These are phyloP conservation scores for Penicillium maclennaniae DNA, from an alignment of 495 filamentous ascomycete species.

Conservation along the genomic window DNA sequence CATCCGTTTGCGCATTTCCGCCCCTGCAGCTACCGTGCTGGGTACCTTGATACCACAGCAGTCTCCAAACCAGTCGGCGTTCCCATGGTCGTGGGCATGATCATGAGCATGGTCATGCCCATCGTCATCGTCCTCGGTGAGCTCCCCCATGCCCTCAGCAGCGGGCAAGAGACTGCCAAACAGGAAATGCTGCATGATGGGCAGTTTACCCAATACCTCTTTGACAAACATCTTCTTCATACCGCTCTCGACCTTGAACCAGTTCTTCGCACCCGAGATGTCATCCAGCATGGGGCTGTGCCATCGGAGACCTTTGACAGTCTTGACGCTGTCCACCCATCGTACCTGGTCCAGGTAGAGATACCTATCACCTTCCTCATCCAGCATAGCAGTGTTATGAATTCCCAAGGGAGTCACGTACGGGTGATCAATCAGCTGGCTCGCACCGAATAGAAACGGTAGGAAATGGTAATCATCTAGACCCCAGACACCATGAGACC, in stretches of 20 bases:
- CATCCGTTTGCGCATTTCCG: slow-evolving; percentile 76
- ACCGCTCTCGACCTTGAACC: slow-evolving; percentile 87
- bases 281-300: slow-evolving; percentile 98
- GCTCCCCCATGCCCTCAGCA: slow-evolving; percentile 69
- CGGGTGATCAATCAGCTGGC: slow-evolving; percentile 81
- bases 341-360: slow-evolving; percentile 88
- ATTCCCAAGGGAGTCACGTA: slow-evolving; percentile 85
- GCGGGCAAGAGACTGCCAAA: slow-evolving; percentile 85
- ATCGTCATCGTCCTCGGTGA: slow-evolving; percentile 44
- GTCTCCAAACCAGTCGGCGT: slow-evolving; percentile 76
- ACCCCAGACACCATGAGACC: slow-evolving; percentile 69
- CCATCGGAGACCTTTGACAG: slow-evolving; percentile 91
- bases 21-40: slow-evolving; percentile 81
- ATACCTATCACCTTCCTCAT: slow-evolving; percentile 78
- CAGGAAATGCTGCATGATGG: slow-evolving; percentile 97
- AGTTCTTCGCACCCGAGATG: slow-evolving; percentile 86
- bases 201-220: slow-evolving; percentile 89
- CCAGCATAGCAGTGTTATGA: slow-evolving; percentile 78
- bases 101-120: slow-evolving; percentile 54
- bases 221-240: slow-evolving; percentile 96
- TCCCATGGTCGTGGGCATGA: slow-evolving; percentile 52
- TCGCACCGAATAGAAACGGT: slow-evolving; percentile 95
- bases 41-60: slow-evolving; percentile 99
- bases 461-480: slow-evolving; percentile 95
- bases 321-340: slow-evolving; percentile 95